These are phyloP conservation scores for Nepenthes mirabilis DNA, from an alignment of 148 eudicot genomes.

Conservation along the genomic window DNA sequence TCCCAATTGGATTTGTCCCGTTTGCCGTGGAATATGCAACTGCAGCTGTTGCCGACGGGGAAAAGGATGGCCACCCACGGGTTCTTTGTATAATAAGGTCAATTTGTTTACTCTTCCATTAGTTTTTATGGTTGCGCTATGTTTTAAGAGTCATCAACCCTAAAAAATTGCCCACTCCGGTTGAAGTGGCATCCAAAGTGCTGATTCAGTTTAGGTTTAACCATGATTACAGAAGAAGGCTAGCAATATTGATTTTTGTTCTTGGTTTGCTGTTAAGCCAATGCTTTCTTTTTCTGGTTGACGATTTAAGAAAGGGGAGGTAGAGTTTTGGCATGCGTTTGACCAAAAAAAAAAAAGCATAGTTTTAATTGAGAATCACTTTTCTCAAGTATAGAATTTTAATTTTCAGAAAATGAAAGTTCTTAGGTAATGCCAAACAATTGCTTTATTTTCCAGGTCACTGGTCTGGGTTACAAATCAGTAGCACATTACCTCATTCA, in stretches of 20 bases:
- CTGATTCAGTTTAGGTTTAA: neutral
- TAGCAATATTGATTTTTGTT: neutral
- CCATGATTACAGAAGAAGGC: neutral
- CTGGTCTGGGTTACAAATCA: slow-evolving; percentile 45
- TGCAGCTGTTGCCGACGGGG: slow-evolving; percentile 63
- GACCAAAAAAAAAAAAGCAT: no score
- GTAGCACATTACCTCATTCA: slow-evolving; percentile 66
- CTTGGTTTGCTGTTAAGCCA: neutral
- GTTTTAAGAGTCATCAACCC: no score
- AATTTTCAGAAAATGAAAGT: no score
- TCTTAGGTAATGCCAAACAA: no score
- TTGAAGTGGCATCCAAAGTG: neutral
- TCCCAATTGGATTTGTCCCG: slow-evolving; percentile 54
- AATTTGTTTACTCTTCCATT: neutral
- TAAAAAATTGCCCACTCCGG: no score
- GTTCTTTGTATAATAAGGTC: slow-evolving; percentile 33
- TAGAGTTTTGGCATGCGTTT: no score
- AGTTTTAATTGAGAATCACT: no score
- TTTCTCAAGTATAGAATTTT: no score
- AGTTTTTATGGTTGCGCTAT: neutral
- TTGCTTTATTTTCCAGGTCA: slow-evolving; percentile 21
- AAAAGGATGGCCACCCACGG: slow-evolving; percentile 65
- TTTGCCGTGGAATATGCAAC: slow-evolving; percentile 71
- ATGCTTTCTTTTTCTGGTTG: neutral
- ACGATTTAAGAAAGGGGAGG: no score